These are phyloP conservation scores for Hyphopichia buzzinii DNA, from an alignment of 1,139 yeast genomes.

Conservation along the genomic window DNA sequence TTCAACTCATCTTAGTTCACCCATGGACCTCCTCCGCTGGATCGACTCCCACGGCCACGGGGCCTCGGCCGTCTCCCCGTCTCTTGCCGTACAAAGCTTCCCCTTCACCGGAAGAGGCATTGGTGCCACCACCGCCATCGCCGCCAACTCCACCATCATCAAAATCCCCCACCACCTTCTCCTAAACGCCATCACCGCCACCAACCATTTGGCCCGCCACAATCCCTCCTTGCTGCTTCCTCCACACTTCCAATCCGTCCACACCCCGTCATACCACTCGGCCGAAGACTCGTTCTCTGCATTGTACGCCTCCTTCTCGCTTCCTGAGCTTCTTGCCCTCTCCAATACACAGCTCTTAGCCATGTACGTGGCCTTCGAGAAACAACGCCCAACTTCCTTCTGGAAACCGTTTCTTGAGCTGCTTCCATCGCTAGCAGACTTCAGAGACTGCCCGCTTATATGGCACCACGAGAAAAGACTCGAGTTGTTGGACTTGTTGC, in stretches of 20 bases:
- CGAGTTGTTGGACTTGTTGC: slow-evolving; percentile 34
- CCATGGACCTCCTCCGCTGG: neutral
- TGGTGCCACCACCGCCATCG: slow-evolving; percentile 35
- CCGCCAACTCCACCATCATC: slow-evolving; percentile 43
- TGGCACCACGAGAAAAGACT: slow-evolving; percentile 43
- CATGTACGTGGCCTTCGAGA: slow-evolving; percentile 49
- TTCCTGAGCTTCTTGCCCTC: slow-evolving; percentile 29
- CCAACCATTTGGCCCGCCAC: slow-evolving; percentile 31
- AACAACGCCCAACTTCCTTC: slow-evolving; percentile 40
- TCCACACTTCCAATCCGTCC: slow-evolving; percentile 19
- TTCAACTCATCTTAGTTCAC: too few relatives aligned
- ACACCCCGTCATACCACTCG: slow-evolving; percentile 15
- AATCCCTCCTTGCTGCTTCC: slow-evolving; percentile 16
- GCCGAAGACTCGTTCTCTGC: slow-evolving; percentile 20
- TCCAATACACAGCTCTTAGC: slow-evolving; percentile 50
- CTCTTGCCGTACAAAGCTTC: slow-evolving; percentile 24
- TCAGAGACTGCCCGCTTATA: slow-evolving; percentile 47
- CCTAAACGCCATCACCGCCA: slow-evolving; percentile 59
- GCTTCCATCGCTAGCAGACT: slow-evolving; percentile 52
- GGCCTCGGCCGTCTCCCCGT: slow-evolving; percentile 11
- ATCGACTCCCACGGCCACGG: neutral
- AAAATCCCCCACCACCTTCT: slow-evolving; percentile 59
- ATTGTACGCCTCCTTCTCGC: slow-evolving; percentile 30
- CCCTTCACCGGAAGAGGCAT: slow-evolving; percentile 64
- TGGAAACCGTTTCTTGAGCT: slow-evolving; percentile 66